These are phyloP conservation scores for Saccharata proteae DNA, from an alignment of 2,329 filamentous ascomycete species.

Conservation along the genomic window DNA sequence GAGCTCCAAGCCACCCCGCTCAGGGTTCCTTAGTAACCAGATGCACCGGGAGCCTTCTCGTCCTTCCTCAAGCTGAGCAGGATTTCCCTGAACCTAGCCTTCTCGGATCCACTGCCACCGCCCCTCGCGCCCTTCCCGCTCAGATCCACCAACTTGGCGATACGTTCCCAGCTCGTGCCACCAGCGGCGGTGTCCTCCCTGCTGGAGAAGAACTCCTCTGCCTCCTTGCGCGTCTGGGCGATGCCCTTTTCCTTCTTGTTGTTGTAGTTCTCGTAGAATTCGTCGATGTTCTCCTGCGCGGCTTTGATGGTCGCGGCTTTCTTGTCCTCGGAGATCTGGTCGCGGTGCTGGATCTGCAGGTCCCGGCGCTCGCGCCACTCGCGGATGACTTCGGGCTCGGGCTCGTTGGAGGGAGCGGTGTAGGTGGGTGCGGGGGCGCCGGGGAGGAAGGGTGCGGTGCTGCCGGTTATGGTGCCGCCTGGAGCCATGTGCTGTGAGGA, in stretches of 20 bases:
- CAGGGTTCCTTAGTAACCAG: constrained; percentile 28
- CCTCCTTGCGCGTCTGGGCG: constrained; percentile 77
- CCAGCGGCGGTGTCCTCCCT: constrained; percentile 89
- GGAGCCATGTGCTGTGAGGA: constrained; percentile 52
- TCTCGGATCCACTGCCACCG: constrained; percentile 79
- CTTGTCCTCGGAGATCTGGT: constrained; percentile 69
- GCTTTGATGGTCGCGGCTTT: constrained; percentile 79
- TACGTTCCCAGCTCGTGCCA: constrained; percentile 96
- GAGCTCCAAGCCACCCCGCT: constrained; percentile 1
- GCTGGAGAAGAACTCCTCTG: constrained; percentile 79
- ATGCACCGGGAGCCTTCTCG: constrained; percentile 62
- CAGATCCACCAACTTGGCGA: constrained; percentile 92
- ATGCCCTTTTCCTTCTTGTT: constrained; percentile 92
- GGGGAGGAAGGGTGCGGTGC: constrained; percentile 44
- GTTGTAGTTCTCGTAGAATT: constrained; percentile 99
- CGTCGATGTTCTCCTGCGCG: constrained; percentile 88
- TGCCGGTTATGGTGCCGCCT: constrained; percentile 69
- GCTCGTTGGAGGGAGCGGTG: constrained; percentile 50
- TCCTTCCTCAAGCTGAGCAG: constrained; percentile 83
- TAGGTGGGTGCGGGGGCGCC: constrained; percentile 21
- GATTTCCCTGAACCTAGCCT: constrained; percentile 90
- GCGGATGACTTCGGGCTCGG: constrained; percentile 76
- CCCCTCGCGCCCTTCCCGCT: constrained; percentile 85
- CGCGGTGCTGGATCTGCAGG: constrained; percentile 67
- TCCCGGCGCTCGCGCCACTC: constrained; percentile 90